Evolutionary conservation across 768 basidiomycete species (phyloP).

Genomic region (Panellus pusillus): DNA sequence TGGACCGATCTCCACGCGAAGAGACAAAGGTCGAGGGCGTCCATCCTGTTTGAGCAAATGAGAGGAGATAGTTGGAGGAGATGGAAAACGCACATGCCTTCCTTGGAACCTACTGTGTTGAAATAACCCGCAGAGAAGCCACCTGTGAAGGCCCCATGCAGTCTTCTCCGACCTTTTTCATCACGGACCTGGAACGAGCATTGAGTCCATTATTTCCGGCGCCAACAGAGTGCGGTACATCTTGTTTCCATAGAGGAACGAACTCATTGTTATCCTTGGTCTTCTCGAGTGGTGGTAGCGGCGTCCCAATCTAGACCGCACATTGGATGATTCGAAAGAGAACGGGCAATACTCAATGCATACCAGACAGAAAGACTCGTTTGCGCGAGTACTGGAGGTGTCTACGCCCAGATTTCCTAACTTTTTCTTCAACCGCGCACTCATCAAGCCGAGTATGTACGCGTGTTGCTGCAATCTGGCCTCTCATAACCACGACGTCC

Average conservation of each 20-base stretch:
- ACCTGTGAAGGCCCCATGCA: slow-evolving; percentile 99
- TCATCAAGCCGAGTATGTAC: slow-evolving; percentile 28
- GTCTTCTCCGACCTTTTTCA: slow-evolving; percentile 85
- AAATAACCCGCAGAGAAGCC: slow-evolving; percentile 98
- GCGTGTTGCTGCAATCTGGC: not conserved
- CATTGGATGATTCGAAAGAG: not conserved
- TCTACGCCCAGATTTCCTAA: slow-evolving; percentile 80
- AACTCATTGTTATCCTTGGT: slow-evolving; percentile 91
- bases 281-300: slow-evolving; percentile 92
- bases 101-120: slow-evolving; percentile 94
- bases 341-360: slow-evolving; percentile 20
- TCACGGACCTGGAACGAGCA: slow-evolving; percentile 67
- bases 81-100: slow-evolving; percentile 55
- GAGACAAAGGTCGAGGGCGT: slow-evolving; percentile 90
- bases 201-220: not conserved
- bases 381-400: slow-evolving; percentile 64
- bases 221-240: slow-evolving; percentile 44
- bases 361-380: slow-evolving; percentile 86
- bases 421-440: slow-evolving; percentile 74
- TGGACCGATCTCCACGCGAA: slow-evolving; percentile 74
- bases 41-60: slow-evolving; percentile 70
- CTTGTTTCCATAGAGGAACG: slow-evolving; percentile 98
- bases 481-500: not conserved
- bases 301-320: slow-evolving; percentile 78
- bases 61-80: not conserved